phyloP scores from a whole-genome alignment of 192 early-diverging fungal genomes.

The Geranomyces variabilis region DNA sequence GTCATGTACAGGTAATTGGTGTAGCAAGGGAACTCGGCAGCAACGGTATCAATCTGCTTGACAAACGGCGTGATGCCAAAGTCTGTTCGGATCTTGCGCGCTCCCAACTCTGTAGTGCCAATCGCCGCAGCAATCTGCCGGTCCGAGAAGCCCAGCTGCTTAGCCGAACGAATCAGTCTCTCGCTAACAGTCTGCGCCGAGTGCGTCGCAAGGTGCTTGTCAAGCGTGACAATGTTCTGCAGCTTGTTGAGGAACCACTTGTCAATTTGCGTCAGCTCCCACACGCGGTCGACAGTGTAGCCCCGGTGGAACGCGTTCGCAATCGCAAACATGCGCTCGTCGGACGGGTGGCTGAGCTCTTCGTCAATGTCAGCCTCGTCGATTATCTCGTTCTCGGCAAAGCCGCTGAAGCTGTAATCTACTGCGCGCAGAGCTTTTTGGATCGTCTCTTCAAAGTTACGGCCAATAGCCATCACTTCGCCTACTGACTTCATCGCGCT shows the following conservation, averaged over 20 bases:
- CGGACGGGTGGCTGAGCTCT: constrained; percentile 87
- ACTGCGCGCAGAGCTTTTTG: constrained; percentile 95
- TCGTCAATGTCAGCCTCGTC: constrained; percentile 81
- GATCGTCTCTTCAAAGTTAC: constrained; percentile 93
- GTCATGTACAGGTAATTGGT: constrained; percentile 99
- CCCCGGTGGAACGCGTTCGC: constrained; percentile 92
- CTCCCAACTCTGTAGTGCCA: constrained; percentile 84
- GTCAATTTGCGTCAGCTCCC: constrained; percentile 90
- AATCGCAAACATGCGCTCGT: constrained; percentile 94
- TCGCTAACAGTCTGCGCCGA: constrained; percentile 65
- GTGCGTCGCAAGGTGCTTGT: constrained; percentile 68
- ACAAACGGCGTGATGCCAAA: constrained; percentile 88
- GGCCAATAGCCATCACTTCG: constrained; percentile 98
- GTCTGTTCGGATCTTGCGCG: constrained; percentile 80
- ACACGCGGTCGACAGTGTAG: constrained; percentile 90
- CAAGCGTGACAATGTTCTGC: constrained; percentile 81
- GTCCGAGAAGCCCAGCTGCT: constrained; percentile 98
- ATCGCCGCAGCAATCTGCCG: constrained; percentile 74
- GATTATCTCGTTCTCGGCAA: constrained; percentile 67
- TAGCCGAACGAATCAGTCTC: constrained; percentile 68
- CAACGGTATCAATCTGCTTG: constrained; percentile 98
- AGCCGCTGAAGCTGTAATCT: constrained; percentile 84
- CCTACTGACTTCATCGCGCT: constrained; percentile 96
- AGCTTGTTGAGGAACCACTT: constrained; percentile 98
- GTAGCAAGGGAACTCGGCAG: constrained; percentile 96